Evolutionary conservation across 176 grass and related monocot genomes (phyloP).

Genomic region (Lolium rigidum): DNA sequence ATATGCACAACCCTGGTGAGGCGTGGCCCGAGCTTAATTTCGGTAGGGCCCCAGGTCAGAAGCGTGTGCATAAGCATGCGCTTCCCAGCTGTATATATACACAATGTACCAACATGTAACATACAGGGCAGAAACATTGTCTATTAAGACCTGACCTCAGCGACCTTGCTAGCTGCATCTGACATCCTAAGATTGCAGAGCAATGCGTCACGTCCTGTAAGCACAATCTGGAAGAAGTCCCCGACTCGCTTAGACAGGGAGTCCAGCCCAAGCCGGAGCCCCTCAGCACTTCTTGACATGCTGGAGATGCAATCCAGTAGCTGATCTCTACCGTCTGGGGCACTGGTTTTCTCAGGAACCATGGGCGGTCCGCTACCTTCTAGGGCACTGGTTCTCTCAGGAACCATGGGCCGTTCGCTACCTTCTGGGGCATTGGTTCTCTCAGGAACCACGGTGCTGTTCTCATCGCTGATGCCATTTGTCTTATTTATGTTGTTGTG

Average conservation of each 20-base stretch:
- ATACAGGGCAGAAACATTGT: background rate
- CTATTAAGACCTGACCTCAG: conserved; percentile 38
- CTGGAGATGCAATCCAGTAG: conserved; percentile 51
- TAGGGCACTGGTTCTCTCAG: background rate
- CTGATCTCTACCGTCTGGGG: conserved; percentile 29
- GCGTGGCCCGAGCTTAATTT: conserved; percentile 31
- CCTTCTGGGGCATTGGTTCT: conserved; percentile 7
- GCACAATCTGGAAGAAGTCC: conserved; percentile 82
- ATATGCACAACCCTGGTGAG: conserved; percentile 23
- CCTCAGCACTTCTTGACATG: conserved; percentile 46
- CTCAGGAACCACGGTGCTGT: background rate
- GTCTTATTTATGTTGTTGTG: conserved; percentile 30
- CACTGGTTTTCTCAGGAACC: too few species aligned
- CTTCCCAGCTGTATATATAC: background rate
- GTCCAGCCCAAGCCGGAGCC: conserved; percentile 53
- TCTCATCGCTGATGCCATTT: background rate
- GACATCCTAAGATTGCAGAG: conserved; percentile 83
- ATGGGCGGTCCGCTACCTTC: conserved; percentile 27
- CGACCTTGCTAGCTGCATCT: conserved; percentile 46
- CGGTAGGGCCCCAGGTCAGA: conserved; percentile 25
- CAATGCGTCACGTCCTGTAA: conserved; percentile 78
- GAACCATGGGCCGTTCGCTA: conserved; percentile 12
- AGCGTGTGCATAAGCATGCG: conserved; percentile 19
- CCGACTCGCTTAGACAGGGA: conserved; percentile 60
- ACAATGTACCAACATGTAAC: background rate